Evolutionary conservation across 1,284 basidiomycete species (phyloP), one percentile per base, ranked within the genome.

Genomic region (Limonomyces culmigenus): DNA sequence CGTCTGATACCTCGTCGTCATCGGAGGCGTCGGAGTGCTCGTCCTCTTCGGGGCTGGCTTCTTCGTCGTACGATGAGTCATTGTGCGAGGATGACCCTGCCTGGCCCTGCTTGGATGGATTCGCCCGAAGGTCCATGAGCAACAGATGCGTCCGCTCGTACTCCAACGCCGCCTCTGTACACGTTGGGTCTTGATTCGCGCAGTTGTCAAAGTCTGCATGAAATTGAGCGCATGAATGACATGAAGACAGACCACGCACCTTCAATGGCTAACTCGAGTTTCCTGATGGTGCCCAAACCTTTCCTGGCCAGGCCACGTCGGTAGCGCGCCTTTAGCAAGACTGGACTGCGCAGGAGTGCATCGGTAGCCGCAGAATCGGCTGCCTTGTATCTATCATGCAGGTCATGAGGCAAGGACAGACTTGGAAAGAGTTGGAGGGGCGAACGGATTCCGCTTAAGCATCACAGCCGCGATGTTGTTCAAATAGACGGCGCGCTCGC

Each of bases 181-280:
- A 56, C 1, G 37, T 23, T 2, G 54, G 50, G 23, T 62, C 54
- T 34, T 54, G 52, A 13, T 42, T 39, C 8, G 61, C 48, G 16
- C 63, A 49, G 8, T 46, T 50, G 29, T 54, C 47, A 29, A 66
- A 56, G 38, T 67, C 62, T 63, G 36, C n/a, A n/a, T n/a, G n/a
- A n/a, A n/a, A n/a, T n/a, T n/a, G n/a, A n/a, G n/a, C n/a, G n/a
- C n/a, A n/a, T n/a, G n/a, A n/a, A n/a, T n/a, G n/a, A n/a, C n/a
- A 2, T 10, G n/a, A 19, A 34, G 12, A 16, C 17, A 14, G 12
- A 18, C 14, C 3, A 39, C n/a, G n/a, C 23, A 16, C 34, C 15
- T 32, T 10, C 15, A 39, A 29, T 21, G 5, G 17, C 13, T 29
- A 29, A 14, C 12, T 17, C 33, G 15, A 18, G 64, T 1, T 51